These are phyloP conservation scores for Choiromyces venosus DNA, from an alignment of 495 filamentous ascomycete genomes.

Conservation along the genomic window DNA sequence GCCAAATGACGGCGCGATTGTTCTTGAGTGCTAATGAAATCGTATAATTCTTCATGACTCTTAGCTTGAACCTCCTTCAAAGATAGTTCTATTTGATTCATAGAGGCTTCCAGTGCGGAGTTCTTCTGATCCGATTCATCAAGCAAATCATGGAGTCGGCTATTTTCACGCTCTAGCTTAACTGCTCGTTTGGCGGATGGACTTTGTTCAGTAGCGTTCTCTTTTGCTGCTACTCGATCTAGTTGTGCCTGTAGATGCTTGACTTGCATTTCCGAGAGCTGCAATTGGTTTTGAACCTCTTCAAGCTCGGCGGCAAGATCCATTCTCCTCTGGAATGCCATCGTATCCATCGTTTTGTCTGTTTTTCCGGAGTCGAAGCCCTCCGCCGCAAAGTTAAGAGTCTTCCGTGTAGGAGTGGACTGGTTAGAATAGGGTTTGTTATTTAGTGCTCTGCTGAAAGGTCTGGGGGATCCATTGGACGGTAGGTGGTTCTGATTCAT, in stretches of 20 bases:
- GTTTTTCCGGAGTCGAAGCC: constrained; percentile 72
- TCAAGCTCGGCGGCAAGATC: constrained; percentile 88
- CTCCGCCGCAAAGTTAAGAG: constrained; percentile 61
- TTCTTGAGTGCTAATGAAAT: constrained; percentile 90
- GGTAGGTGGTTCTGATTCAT: constrained; percentile 77
- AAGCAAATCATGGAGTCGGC: constrained; percentile 84
- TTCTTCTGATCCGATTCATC: constrained; percentile 94
- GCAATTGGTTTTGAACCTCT: constrained; percentile 87
- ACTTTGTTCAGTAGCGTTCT: constrained; percentile 70
- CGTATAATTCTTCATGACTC: constrained; percentile 91
- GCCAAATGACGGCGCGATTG: constrained; percentile 75
- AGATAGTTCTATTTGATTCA: constrained; percentile 82
- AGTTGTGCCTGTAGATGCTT: constrained; percentile 87
- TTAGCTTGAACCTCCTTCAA: constrained; percentile 87
- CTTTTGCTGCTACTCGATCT: constrained; percentile 54
- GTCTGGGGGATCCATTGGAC: constrained; percentile 68
- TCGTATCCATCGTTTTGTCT: constrained; percentile 82
- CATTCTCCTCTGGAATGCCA: constrained; percentile 82
- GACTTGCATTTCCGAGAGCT: constrained; percentile 94
- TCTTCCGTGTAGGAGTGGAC: constrained; percentile 67
- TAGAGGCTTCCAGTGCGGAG: constrained; percentile 77
- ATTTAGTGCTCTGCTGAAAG: constrained; percentile 68
- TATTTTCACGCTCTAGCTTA: constrained; percentile 89
- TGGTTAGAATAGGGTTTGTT: constrained; percentile 65
- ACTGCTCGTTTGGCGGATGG: constrained; percentile 76